Conservation (phyloP, 345 rosid genomes). For the Acer campestre region DNA sequence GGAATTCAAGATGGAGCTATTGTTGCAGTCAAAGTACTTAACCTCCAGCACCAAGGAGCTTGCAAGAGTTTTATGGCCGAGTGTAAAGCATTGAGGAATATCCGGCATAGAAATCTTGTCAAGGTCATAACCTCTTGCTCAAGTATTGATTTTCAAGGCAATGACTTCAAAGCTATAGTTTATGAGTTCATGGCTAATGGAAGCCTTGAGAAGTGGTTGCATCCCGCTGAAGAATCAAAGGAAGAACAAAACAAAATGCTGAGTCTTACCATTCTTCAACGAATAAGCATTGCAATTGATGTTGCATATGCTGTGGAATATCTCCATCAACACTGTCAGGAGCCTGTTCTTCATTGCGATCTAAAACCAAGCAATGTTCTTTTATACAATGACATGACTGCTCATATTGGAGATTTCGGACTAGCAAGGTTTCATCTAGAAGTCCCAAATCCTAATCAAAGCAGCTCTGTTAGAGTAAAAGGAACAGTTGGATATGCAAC, state of each 20-base stretch:
- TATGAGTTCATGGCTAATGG: conserved; percentile 29
- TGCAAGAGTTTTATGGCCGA: conserved; percentile 28
- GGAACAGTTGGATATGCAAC: conserved; percentile 23
- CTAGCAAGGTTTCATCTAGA: conserved; percentile 15
- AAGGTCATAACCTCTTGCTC: conserved; percentile 22
- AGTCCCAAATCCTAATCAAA: neutral
- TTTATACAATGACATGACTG: conserved; percentile 17
- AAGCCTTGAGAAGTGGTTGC: conserved; percentile 29
- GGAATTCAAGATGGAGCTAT: neutral
- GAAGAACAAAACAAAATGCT: neutral
- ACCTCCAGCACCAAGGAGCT: neutral
- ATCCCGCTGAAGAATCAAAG: neutral
- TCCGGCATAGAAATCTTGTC: conserved; percentile 25
- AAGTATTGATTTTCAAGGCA: conserved; percentile 21
- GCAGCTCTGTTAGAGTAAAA: conserved; percentile 7
- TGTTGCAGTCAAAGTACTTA: neutral
- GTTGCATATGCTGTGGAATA: conserved; percentile 13
- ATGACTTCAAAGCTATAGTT: conserved; percentile 30
- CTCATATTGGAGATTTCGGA: conserved; percentile 24
- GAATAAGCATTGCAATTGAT: conserved; percentile 15
- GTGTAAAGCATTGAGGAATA: conserved; percentile 19
- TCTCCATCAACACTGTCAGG: conserved; percentile 9
- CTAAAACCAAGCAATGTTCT: conserved; percentile 28
- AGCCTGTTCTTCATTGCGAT: conserved; percentile 15
- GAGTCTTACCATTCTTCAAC: neutral